Conservation (phyloP, 2,329 filamentous ascomycete species). For the Apiospora marii region DNA sequence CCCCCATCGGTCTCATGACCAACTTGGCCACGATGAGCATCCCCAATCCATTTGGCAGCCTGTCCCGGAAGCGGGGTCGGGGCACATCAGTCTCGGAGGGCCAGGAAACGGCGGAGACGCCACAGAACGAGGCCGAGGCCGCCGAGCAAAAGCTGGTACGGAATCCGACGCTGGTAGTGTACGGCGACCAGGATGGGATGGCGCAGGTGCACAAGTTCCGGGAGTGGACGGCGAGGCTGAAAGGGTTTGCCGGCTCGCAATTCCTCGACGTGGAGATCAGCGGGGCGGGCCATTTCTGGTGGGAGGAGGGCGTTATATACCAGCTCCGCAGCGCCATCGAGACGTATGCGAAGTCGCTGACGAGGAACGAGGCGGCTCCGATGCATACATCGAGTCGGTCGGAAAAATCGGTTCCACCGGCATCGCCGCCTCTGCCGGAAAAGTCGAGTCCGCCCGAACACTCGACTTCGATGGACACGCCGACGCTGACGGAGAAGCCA, state of each 20-base stretch:
- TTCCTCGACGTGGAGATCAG: conserved; percentile 59
- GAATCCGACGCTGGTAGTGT: conserved; percentile 73
- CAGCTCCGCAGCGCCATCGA: conserved; percentile 43
- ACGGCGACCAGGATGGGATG: conserved; percentile 79
- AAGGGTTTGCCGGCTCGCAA: conserved; percentile 48
- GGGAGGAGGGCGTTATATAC: conserved; percentile 57
- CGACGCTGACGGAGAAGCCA: background rate
- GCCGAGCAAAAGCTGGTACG: conserved; percentile 64
- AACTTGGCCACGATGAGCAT: conserved; percentile 70
- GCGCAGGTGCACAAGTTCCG: conserved; percentile 70
- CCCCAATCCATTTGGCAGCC: conserved; percentile 39
- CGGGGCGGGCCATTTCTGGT: conserved; percentile 70
- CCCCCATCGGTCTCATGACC: conserved; percentile 67
- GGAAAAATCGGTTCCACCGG: background rate
- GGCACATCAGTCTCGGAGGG: conserved; percentile 14
- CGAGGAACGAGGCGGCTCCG: background rate
- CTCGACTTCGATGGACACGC: background rate
- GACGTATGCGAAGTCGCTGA: conserved; percentile 37
- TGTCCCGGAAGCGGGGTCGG: conserved; percentile 33
- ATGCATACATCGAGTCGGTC: background rate
- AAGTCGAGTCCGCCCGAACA: background rate
- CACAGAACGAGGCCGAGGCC: conserved; percentile 27
- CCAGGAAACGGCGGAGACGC: conserved; percentile 23
- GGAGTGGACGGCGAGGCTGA: conserved; percentile 69
- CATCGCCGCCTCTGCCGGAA: background rate